Conservation (phyloP, 495 filamentous ascomycete genomes). For the Pyronema domesticum region DNA sequence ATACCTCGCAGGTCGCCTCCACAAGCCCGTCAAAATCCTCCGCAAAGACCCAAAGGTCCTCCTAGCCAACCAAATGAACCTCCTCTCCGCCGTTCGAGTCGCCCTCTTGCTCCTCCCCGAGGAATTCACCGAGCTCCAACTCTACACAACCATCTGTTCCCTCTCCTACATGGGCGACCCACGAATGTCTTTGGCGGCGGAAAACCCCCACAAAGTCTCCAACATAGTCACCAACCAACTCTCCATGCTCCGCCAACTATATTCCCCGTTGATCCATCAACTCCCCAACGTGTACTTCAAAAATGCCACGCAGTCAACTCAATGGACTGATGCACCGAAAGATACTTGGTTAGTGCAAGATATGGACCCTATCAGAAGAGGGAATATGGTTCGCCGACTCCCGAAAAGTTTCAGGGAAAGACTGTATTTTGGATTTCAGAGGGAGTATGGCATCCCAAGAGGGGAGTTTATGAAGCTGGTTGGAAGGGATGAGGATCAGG, state of each 20-base stretch:
- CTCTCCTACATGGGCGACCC: slow-evolving; percentile 91
- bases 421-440: slow-evolving; percentile 84
- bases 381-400: slow-evolving; percentile 87
- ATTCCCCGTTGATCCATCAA: slow-evolving; percentile 70
- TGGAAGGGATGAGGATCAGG: slow-evolving; percentile 49
- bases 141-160: slow-evolving; percentile 76
- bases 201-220: slow-evolving; percentile 79
- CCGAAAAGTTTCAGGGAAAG: slow-evolving; percentile 75
- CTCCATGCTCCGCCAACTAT: slow-evolving; percentile 73
- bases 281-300: slow-evolving; percentile 69
- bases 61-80: slow-evolving; percentile 84
- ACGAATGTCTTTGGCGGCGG: slow-evolving; percentile 70
- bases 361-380: slow-evolving; percentile 74
- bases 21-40: slow-evolving; percentile 95
- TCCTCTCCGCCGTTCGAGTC: slow-evolving; percentile 76
- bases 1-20: slow-evolving; percentile 82
- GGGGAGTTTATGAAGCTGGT: slow-evolving; percentile 77
- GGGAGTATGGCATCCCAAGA: slow-evolving; percentile 68
- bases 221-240: slow-evolving; percentile 91
- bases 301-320: neutral
- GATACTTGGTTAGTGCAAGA: slow-evolving; percentile 53
- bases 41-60: slow-evolving; percentile 82
- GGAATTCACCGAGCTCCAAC: slow-evolving; percentile 65
- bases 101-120: slow-evolving; percentile 71
- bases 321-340: slow-evolving; percentile 38